Evolutionary conservation across 306 rosid species (phyloP), one percentile per base, ranked within the genome.

Genomic region (Vicia villosa): DNA sequence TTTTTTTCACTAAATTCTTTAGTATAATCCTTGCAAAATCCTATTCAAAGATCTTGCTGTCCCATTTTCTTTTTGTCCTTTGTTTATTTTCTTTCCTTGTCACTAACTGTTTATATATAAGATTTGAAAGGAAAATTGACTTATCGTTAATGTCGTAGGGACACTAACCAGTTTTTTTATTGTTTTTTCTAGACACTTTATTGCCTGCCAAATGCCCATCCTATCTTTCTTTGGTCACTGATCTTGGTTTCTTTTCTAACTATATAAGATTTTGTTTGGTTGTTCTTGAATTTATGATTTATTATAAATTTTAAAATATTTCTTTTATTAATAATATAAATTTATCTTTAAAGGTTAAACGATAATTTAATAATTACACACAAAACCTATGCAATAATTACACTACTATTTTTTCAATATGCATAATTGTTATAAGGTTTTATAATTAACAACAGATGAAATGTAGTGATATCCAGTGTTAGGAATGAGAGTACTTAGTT

Each of bases 11-110:
- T 26, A 11, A 1, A 32, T 52, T 42, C 49, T 20, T 2, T 14
- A 63, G 32, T 50, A 32, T 34, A 77, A 63, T 77, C 69, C 63
- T 71, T 70, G 57, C 73, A 71, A 77, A 70, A 77, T 77, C 81
- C 63, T 36, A 45, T 8, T 56, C n/a, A 37, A 71, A 77, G 73
- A 77, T 71, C 63, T 72, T 49, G 49, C 20, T 24, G 64, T 78
- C 69, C 36, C 9, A 58, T 12, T 50, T 43, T 63, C 22, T 56
- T 22, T 40, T 3, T 13, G 6, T 64, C 17, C 10, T 11, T 70
- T 63, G 21, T 68, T 42, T 8, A 6, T 32, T 62, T 50, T 14
- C 45, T 24, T 38, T 38, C 37, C 17, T 16, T 45, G 8, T 63
- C 55, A 52, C 32, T 41, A 41, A 41, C n/a, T 62, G 11, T 77